These are phyloP conservation scores for Schwanniomyces sp. DNA, from an alignment of 805 yeast species.

Conservation along the genomic window DNA sequence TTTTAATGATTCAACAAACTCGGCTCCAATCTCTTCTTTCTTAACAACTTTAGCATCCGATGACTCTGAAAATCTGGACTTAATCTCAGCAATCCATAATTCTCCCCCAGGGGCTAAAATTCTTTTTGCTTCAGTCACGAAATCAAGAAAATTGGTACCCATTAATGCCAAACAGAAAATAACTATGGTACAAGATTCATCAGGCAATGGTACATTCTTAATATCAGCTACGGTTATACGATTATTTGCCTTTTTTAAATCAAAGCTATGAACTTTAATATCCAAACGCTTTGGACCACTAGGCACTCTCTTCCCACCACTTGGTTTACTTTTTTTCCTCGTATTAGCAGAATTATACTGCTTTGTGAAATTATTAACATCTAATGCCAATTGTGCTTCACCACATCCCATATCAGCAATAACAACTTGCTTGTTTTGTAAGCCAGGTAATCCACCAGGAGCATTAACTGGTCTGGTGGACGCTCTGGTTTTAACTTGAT, in stretches of 20 bases:
- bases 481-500: slow-evolving; percentile 58
- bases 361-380: slow-evolving; percentile 53
- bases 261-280: slow-evolving; percentile 82
- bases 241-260: slow-evolving; percentile 83
- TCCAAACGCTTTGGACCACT: slow-evolving; percentile 37
- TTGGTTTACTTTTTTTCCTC: slow-evolving; percentile 31
- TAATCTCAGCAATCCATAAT: slow-evolving; percentile 96
- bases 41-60: slow-evolving; percentile 19
- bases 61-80: slow-evolving; percentile 78
- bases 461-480: slow-evolving; percentile 75
- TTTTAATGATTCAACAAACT: slow-evolving; percentile 78
- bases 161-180: slow-evolving; percentile 90
- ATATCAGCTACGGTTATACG: slow-evolving; percentile 97
- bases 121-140: slow-evolving; percentile 85
- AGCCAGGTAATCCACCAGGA: slow-evolving; percentile 93
- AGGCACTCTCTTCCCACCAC: slow-evolving; percentile 9
- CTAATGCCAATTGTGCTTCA: slow-evolving; percentile 83
- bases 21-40: slow-evolving; percentile 58
- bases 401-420: slow-evolving; percentile 99
- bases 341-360: slow-evolving; percentile 17
- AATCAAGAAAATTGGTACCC: slow-evolving; percentile 97
- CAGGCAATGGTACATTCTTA: slow-evolving; percentile 79
- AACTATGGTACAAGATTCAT: slow-evolving; percentile 81
- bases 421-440: slow-evolving; percentile 60
- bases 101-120: slow-evolving; percentile 89